Percentiles rank a stretch among this genome's conserved stretches.
Evolutionary conservation across 345 rosid genomes (phyloP).

Genomic region (Iberis pinnata): DNA sequence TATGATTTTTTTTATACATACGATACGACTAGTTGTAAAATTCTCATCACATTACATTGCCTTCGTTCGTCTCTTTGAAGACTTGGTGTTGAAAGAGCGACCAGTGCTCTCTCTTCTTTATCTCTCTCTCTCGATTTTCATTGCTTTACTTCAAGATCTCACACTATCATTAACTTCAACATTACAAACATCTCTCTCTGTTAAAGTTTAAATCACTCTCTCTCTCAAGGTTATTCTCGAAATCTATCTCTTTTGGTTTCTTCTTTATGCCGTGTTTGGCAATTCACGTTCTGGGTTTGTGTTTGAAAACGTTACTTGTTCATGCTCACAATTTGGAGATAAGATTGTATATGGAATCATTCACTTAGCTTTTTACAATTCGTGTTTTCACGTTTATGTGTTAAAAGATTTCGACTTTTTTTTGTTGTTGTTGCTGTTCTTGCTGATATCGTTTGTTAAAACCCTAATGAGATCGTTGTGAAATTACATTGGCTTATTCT

Average conservation of each 20-base stretch:
- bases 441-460: slow-evolving; percentile 28
- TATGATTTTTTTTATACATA: too few species aligned
- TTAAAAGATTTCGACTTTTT: slow-evolving; percentile 25
- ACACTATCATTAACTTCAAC: too few species aligned
- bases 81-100: slow-evolving; percentile 36
- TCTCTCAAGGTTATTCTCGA: slow-evolving; percentile 30
- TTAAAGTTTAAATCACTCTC: too few species aligned
- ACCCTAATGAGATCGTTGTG: slow-evolving; percentile 35
- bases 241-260: slow-evolving; percentile 12
- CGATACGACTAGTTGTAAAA: slow-evolving; percentile 8
- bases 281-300: slow-evolving; percentile 30
- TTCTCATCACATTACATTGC: slow-evolving; percentile 1
- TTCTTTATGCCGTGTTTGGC: slow-evolving; percentile 29
- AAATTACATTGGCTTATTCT: slow-evolving; percentile 16
- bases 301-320: slow-evolving; percentile 22
- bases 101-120: slow-evolving; percentile 15
- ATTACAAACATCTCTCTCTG: too few species aligned
- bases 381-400: slow-evolving; percentile 33
- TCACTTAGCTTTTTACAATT: slow-evolving; percentile 27
- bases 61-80: slow-evolving; percentile 22
- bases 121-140: slow-evolving; percentile 20
- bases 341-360: too few species aligned
- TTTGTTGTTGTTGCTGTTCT: slow-evolving; percentile 9
- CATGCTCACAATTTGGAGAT: slow-evolving; percentile 14
- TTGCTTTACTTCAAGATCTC: too few species aligned